Evolutionary conservation across 805 yeast species (phyloP).

Genomic region (Hanseniaspora guilliermondii): DNA sequence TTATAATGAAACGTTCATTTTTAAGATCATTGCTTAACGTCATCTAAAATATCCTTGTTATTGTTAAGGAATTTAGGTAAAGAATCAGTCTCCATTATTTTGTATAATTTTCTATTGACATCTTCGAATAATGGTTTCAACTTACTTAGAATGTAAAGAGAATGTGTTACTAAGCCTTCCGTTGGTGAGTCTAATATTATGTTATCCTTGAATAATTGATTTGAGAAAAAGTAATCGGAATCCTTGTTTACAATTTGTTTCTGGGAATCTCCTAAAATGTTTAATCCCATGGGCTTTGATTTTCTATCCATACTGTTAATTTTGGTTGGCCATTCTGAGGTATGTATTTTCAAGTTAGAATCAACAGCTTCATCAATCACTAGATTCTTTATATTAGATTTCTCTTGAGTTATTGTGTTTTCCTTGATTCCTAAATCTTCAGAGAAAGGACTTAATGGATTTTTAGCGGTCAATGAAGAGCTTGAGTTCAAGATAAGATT

Average conservation of each 20-base stretch:
- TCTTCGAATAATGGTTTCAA: constrained; percentile 36
- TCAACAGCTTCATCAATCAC: not conserved
- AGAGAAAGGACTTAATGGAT: not conserved
- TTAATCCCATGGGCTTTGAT: not conserved
- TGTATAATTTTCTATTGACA: constrained; percentile 39
- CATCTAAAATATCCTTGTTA: not conserved
- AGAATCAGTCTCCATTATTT: constrained; percentile 61
- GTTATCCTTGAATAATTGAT: not conserved
- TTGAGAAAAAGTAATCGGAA: not conserved
- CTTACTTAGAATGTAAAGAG: constrained; percentile 29
- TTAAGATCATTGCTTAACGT: constrained; percentile 22
- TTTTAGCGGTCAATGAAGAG: constrained; percentile 24
- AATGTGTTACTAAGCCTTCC: constrained; percentile 25
- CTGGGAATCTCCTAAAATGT: not conserved
- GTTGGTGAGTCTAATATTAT: constrained; percentile 24
- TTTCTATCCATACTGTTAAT: not conserved
- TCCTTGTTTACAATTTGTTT: not conserved
- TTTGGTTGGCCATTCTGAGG: not conserved
- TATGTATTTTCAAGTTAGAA: not conserved
- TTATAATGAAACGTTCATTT: no score
- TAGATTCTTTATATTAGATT: not conserved
- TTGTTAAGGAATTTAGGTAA: constrained; percentile 47
- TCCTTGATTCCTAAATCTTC: not conserved
- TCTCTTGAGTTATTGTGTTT: not conserved
- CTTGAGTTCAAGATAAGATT: constrained; percentile 30